Base-by-base conservation (phyloP, 2,329 filamentous ascomycete species). In the Aspergillus neoniger region DNA sequence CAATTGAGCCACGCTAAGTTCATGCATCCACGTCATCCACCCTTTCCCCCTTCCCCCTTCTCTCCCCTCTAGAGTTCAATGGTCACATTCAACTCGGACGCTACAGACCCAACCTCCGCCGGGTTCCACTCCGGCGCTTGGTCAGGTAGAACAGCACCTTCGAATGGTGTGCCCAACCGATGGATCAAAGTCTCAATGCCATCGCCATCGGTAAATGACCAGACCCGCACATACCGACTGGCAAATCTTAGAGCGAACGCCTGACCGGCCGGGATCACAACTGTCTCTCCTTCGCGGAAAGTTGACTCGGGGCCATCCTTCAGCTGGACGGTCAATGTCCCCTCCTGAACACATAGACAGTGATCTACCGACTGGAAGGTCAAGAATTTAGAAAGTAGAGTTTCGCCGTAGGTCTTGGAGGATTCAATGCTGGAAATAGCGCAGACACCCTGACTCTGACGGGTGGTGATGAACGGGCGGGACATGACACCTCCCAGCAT, bases 401-500 rank as follows among this genome's bases (percentile, higher is more conserved):
- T 74, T 9, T 65, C 60, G 0, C 67, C 66, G 59, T 82, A 81
- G 0, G 72, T 61, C n/a, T 67, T 67, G 5, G 69, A 72, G 0
- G 70, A 56, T 69, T 86, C 83, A 32, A 86, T 79, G 56, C 80
- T 82, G 1, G 80, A 82, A 59, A 86, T 85, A 9, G 81, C 77
- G 58, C 85, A 86, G 50, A 78, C 80, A 0, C 79, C 81, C 25
- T 72, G 71, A 28, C 77, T 80, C 65, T 86, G 81, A 21, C 70
- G 68, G 2, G 80, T 80, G 4, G 78, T 80, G 53, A 82, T 78
- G 30, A 86, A 79, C 0, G 84, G 83, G 3, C 69, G 66, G 1
- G 72, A 73, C 64, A 74, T 69, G 12, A 75, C 72, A 17, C 72
- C 72, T 10, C 72, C 73, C 21, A 74, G 61, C 58, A 74, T 73